These are phyloP conservation scores for Zygoascus ofunaensis DNA, from an alignment of 805 yeast species.

Conservation along the genomic window DNA sequence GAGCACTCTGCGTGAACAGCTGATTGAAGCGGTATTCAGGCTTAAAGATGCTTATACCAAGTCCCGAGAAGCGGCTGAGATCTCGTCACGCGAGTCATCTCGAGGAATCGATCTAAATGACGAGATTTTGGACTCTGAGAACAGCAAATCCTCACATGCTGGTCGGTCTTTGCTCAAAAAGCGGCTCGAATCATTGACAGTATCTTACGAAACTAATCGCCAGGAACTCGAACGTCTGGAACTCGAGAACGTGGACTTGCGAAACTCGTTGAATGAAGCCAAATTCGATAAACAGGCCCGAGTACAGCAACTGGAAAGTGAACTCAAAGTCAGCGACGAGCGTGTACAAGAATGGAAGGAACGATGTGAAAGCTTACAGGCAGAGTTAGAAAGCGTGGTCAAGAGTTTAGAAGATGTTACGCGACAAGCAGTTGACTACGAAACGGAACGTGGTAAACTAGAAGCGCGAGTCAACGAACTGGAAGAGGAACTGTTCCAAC, in stretches of 20 bases:
- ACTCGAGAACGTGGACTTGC: constrained; percentile 20
- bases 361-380: constrained; percentile 24
- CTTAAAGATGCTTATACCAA: neutral
- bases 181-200: constrained; percentile 14
- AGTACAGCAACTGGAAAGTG: constrained; percentile 18
- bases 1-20: constrained; percentile 5
- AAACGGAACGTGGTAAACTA: constrained; percentile 23
- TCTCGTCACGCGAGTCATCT: neutral
- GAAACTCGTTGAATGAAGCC: constrained; percentile 16
- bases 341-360: constrained; percentile 22
- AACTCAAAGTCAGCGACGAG: constrained; percentile 17
- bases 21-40: neutral
- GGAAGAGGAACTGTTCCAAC: constrained; percentile 16
- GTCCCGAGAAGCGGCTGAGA: neutral
- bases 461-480: constrained; percentile 22
- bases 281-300: constrained; percentile 19
- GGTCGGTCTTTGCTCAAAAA: constrained; percentile 12
- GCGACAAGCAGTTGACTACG: constrained; percentile 29
- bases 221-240: constrained; percentile 18
- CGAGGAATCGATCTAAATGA: neutral
- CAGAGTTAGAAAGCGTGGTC: constrained; percentile 26
- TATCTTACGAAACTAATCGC: constrained; percentile 17
- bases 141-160: neutral
- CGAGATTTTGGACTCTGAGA: neutral
- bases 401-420: constrained; percentile 30